phyloP scores from a whole-genome alignment of 1,284 basidiomycete genomes.

The Inonotus obliquus region DNA sequence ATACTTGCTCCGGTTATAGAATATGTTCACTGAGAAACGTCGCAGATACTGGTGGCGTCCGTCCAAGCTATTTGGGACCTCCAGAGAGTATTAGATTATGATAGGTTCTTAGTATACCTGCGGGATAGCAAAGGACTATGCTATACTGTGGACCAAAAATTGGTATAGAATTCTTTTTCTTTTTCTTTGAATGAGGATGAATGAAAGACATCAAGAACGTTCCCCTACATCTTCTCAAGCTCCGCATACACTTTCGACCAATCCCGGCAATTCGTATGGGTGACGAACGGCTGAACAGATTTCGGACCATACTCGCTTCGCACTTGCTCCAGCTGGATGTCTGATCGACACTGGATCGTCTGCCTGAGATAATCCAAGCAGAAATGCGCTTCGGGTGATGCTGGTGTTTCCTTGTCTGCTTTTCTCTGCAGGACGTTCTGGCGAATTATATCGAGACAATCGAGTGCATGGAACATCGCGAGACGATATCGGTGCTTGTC shows the following conservation, averaged over 20 bases:
- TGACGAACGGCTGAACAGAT: constrained; percentile 18
- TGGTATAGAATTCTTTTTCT: background rate
- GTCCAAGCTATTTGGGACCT: constrained; percentile 54
- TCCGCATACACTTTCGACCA: constrained; percentile 17
- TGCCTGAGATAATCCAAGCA: constrained; percentile 18
- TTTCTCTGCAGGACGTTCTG: constrained; percentile 12
- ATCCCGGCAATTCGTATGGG: constrained; percentile 18
- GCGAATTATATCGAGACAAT: constrained; percentile 14
- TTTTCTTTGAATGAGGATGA: too few relatives aligned
- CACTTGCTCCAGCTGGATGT: constrained; percentile 17
- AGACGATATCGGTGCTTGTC: constrained; percentile 9
- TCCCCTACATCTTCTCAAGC: constrained; percentile 1
- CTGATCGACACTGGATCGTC: constrained; percentile 17
- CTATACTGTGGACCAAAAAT: background rate
- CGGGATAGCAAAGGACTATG: background rate
- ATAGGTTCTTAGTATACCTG: background rate
- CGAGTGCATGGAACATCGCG: constrained; percentile 17
- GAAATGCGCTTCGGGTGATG: constrained; percentile 11
- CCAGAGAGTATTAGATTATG: constrained; percentile 45
- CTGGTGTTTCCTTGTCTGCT: constrained; percentile 5
- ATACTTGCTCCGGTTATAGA: background rate
- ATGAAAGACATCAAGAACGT: background rate
- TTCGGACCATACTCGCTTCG: constrained; percentile 19
- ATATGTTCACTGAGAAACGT: background rate
- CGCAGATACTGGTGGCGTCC: constrained; percentile 41